These are phyloP conservation scores for Suillus tomentosus DNA, from an alignment of 768 basidiomycete species.

Conservation along the genomic window DNA sequence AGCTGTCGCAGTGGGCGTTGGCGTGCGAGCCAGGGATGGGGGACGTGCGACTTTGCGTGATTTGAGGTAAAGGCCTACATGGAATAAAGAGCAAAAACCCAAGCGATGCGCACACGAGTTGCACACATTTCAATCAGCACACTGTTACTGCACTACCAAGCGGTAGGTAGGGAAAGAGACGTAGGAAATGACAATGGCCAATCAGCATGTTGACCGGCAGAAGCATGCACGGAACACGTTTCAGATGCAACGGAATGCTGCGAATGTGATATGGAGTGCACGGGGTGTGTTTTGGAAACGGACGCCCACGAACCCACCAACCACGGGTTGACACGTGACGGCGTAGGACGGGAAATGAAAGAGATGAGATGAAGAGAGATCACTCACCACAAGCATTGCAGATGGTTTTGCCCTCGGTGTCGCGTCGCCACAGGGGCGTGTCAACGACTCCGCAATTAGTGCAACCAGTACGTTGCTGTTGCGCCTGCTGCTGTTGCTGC, in stretches of 20 bases:
- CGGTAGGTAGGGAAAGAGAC: slow-evolving; percentile 33
- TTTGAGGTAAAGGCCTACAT: slow-evolving; percentile 83
- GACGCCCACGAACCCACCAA: slow-evolving; percentile 36
- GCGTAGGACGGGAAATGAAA: slow-evolving; percentile 33
- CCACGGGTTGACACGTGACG: slow-evolving; percentile 43
- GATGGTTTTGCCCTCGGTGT: slow-evolving; percentile 77
- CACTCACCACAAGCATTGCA: slow-evolving; percentile 91
- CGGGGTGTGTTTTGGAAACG: slow-evolving; percentile 27
- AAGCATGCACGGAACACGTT: slow-evolving; percentile 36
- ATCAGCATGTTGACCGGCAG: slow-evolving; percentile 36
- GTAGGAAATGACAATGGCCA: slow-evolving; percentile 33
- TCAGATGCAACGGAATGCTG: slow-evolving; percentile 32
- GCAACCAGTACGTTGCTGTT: slow-evolving; percentile 50
- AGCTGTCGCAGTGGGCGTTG: slow-evolving; percentile 36
- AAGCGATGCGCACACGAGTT: slow-evolving; percentile 39
- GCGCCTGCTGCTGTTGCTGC: slow-evolving; percentile 26
- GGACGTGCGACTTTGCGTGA: slow-evolving; percentile 76
- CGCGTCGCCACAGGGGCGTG: slow-evolving; percentile 85
- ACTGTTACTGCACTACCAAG: slow-evolving; percentile 36
- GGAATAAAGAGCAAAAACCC: slow-evolving; percentile 35
- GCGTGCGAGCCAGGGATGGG: slow-evolving; percentile 51
- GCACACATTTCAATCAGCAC: slow-evolving; percentile 43
- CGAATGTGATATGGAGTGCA: slow-evolving; percentile 36
- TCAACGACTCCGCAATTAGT: slow-evolving; percentile 76
- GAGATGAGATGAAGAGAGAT: slow-evolving; percentile 37